Conservation (phyloP, 352 stramenopile species). For the Pythium periplocum region DNA sequence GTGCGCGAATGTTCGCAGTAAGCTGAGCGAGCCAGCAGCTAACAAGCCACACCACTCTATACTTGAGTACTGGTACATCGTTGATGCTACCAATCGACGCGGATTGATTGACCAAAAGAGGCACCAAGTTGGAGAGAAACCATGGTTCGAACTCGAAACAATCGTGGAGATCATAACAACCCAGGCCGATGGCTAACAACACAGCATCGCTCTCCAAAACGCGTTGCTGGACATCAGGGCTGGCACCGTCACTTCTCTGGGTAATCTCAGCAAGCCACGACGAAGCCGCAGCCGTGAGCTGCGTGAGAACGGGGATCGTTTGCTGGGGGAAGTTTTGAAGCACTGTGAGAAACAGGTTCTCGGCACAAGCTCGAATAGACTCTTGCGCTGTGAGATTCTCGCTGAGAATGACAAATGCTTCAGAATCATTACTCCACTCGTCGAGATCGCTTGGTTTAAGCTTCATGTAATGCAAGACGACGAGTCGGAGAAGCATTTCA, state of each 20-base stretch:
- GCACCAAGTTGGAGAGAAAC: slow-evolving; percentile 72
- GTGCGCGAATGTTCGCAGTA: slow-evolving; percentile 51
- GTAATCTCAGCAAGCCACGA: slow-evolving; percentile 41
- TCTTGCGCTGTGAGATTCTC: slow-evolving; percentile 77
- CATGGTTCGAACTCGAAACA: slow-evolving; percentile 86
- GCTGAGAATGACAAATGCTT: slow-evolving; percentile 55
- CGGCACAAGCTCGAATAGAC: slow-evolving; percentile 70
- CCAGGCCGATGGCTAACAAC: slow-evolving; percentile 71
- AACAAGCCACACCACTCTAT: slow-evolving; percentile 81
- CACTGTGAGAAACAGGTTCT: slow-evolving; percentile 82
- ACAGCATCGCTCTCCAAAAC: slow-evolving; percentile 72
- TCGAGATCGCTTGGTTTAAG: slow-evolving; percentile 51
- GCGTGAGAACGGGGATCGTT: slow-evolving; percentile 62
- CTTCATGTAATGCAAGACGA: slow-evolving; percentile 77
- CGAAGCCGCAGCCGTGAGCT: slow-evolving; percentile 53
- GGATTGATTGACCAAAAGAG: slow-evolving; percentile 41
- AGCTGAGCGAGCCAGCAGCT: slow-evolving; percentile 85
- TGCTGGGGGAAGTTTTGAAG: slow-evolving; percentile 67
- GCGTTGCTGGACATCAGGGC: slow-evolving; percentile 20
- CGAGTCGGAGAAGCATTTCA: slow-evolving; percentile 49
- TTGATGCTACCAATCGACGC: slow-evolving; percentile 28
- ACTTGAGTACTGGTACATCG: slow-evolving; percentile 60
- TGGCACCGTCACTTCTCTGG: slow-evolving; percentile 1
- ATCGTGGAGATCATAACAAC: slow-evolving; percentile 85
- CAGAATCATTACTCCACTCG: slow-evolving; percentile 65